Evolutionary conservation across 2,329 filamentous ascomycete genomes (phyloP), one percentile per base, ranked within the genome.

Genomic region (Conoideocrella luteorostrata): DNA sequence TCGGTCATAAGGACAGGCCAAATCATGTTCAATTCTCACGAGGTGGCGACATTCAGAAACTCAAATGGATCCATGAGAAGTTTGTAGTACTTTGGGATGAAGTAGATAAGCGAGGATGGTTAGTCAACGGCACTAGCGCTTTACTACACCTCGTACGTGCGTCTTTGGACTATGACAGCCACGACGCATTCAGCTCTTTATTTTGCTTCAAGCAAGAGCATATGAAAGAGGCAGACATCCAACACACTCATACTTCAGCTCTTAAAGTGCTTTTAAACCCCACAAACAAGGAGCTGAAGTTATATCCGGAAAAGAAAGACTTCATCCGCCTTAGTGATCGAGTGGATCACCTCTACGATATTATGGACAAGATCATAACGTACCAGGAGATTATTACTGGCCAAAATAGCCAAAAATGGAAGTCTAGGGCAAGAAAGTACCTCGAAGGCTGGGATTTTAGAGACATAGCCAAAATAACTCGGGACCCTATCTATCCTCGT

Each of bases 381-480:
- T 18, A 34, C 17, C 32, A 34, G 17, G 7, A 9, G 9, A 18
- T n/a, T 10, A 34, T 34, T 34, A n/a, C 32, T 18, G 44, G 47
- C 7, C 44, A 44, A 7, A 29, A 41, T 34, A 54, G 50, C 3
- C 13, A 45, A 2, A 47, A 47, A 1, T 15, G 47, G n/a, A 48
- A 15, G 7, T 11, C 23, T 7, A 43, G 44, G 15, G 30, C 44
- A 6, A 44, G 52, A n/a, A 47, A 45, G 13, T 39, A 55, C 13
- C 50, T 61, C n/a, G 56, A 59, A 30, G 57, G 56, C 3, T 61
- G 56, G 56, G 56, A 60, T 33, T 61, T 60, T 42, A 44, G 34
- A 1, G 56, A 61, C n/a, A 10, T 61, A 2, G 50, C 49, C 2
- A 51, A 34, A 7, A n/a, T n/a, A n/a, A 30, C 32, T 4, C 20